Conservation (phyloP, 106 monocot genomes). For the Narthecium ossifragum region DNA sequence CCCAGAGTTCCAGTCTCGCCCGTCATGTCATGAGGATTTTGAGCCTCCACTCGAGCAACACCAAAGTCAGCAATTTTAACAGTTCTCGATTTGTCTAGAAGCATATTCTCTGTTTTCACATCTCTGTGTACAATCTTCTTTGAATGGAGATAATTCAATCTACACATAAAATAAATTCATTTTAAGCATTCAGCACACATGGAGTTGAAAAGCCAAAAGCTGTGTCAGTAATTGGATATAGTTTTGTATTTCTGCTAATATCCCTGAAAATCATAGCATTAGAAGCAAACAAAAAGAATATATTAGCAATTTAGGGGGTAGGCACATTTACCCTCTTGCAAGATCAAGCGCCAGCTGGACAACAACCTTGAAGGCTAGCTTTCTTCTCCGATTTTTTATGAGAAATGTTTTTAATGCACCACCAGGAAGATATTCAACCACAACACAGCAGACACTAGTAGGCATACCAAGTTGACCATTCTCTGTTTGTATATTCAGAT, state of each 20-base stretch:
- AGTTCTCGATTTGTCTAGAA: constrained; percentile 67
- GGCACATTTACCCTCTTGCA: constrained; percentile 89
- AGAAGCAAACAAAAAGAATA: not conserved
- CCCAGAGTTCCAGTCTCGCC: constrained; percentile 89
- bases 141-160: constrained; percentile 72
- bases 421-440: constrained; percentile 87
- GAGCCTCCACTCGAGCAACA: constrained; percentile 86
- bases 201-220: no score
- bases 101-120: constrained; percentile 98
- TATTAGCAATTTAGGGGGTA: no score
- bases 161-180: constrained; percentile 4
- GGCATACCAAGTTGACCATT: constrained; percentile 70
- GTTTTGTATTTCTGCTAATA: no score
- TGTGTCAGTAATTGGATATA: no score
- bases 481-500: constrained; percentile 71
- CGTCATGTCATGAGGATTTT: constrained; percentile 94
- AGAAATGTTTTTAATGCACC: constrained; percentile 78
- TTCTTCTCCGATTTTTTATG: constrained; percentile 78
- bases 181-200: no score
- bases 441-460: constrained; percentile 74
- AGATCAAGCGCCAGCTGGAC: constrained; percentile 74
- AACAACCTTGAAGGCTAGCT: constrained; percentile 86
- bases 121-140: constrained; percentile 91
- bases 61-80: constrained; percentile 96
- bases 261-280: no score